These are phyloP conservation scores for Gossypium ekmanianum DNA, from an alignment of 345 rosid species.

Conservation along the genomic window DNA sequence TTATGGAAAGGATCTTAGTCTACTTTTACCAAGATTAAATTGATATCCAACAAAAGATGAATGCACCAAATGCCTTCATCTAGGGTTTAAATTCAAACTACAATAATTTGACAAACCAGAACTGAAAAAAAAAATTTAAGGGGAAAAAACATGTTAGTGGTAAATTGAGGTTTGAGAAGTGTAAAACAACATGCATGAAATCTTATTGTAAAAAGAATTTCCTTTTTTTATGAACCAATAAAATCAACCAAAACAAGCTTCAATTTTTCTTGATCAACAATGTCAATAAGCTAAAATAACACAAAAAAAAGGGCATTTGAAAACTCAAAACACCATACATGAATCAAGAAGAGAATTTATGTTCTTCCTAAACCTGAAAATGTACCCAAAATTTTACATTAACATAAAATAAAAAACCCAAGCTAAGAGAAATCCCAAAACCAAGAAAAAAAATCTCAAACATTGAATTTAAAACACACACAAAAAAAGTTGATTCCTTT, in stretches of 20 bases:
- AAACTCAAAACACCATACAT: background rate
- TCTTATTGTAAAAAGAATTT: too few relatives aligned
- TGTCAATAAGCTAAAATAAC: background rate
- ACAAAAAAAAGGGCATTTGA: background rate
- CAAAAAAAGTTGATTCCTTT: background rate
- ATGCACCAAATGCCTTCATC: slow-evolving; percentile 25
- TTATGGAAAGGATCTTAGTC: slow-evolving; percentile 22
- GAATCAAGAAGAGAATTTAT: background rate
- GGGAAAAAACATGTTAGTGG: background rate
- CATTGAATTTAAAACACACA: background rate
- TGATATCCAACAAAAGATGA: background rate
- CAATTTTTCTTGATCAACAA: background rate
- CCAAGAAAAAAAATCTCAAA: background rate
- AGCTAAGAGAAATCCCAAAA: background rate
- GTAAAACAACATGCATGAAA: background rate
- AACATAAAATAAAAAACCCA: background rate
- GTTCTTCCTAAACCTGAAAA: background rate
- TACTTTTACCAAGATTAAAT: slow-evolving; percentile 12
- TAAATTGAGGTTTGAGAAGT: background rate
- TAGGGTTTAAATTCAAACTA: slow-evolving; percentile 20
- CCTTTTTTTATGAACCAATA: background rate
- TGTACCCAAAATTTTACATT: background rate
- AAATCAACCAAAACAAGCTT: slow-evolving; percentile 2
- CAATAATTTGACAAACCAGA: slow-evolving; percentile 10
- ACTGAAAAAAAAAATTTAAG: background rate